Evolutionary conservation across 345 rosid genomes (phyloP), one percentile per base, ranked within the genome.

Genomic region (Arabis alpina): DNA sequence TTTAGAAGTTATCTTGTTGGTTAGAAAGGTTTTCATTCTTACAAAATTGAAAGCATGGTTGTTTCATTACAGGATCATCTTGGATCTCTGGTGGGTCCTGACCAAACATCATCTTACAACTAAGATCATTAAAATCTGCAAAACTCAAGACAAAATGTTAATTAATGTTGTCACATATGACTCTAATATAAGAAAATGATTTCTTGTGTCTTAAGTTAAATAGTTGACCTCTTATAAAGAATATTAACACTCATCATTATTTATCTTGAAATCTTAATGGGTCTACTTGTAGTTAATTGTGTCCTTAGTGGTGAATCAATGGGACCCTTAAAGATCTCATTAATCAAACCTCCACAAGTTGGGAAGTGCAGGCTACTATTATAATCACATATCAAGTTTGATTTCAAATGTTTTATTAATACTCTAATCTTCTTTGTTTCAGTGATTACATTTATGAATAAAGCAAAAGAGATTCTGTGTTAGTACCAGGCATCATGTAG

Each of bases 71-170:
- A 10, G 99, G 94, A 76, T 93, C 99, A 68, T 89, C 90, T 5
- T 60, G 45, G 44, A 80, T 16, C 40, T 77, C 68, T 28, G 92
- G 92, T 56, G 97, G 97, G 4, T 91, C 93, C 75, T 83, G 85
- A 45, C 99, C 99, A 64, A 86, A 91, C 76, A 94, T 82, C 93
- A 91, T 91, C 80, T 91, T 82, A 23, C 99, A 94, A 54, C 97
- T 94, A 88, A 88, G 89, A 72, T 91, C 95, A 47, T 91, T 87
- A 83, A 94, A 94, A 84, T 94, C 97, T 94, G 84, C 76, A 80
- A 48, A 73, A 78, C 39, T 68, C 49, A 43, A 32, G 42, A 40
- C 1, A 68, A 50, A 19, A 11, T 74, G 72, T 59, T 41, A 19
- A 49, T 30, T 40, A 40, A 36, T 64, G 42, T 54, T 63, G 50